These are phyloP conservation scores for Podospora sp. DNA, from an alignment of 495 filamentous ascomycete species.

Conservation along the genomic window DNA sequence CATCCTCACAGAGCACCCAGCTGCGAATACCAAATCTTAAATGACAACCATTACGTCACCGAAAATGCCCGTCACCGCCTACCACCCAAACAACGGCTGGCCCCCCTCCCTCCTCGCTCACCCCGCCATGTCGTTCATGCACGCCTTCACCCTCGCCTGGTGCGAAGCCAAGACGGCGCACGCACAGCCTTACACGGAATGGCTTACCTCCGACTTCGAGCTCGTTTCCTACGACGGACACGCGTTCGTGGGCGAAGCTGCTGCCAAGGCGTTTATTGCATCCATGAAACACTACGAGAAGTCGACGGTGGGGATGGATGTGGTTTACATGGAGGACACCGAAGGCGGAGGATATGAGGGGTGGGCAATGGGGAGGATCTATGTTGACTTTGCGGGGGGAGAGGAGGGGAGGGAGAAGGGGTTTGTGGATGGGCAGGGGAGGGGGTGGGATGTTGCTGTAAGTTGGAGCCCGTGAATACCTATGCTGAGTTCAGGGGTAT, in stretches of 20 bases:
- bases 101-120: neutral
- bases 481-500: too few species aligned
- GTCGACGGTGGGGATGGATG: neutral
- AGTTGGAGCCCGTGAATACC: too few species aligned
- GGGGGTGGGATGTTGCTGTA: neutral
- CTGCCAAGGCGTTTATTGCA: neutral
- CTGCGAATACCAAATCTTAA: too few species aligned
- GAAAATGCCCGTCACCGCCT: too few species aligned
- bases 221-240: neutral
- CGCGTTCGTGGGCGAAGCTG: neutral
- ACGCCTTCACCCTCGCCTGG: neutral
- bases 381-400: neutral
- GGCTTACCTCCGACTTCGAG: neutral
- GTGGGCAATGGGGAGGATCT: neutral
- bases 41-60: too few species aligned
- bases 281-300: neutral
- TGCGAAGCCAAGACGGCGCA: neutral
- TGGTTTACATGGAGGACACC: neutral
- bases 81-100: neutral
- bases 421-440: neutral
- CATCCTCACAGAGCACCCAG: neutral
- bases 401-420: neutral
- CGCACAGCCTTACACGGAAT: neutral
- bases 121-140: slow-evolving; percentile 5
- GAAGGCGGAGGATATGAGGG: neutral